These are phyloP conservation scores for Vicia villosa DNA, from an alignment of 306 rosid genomes.

Conservation along the genomic window DNA sequence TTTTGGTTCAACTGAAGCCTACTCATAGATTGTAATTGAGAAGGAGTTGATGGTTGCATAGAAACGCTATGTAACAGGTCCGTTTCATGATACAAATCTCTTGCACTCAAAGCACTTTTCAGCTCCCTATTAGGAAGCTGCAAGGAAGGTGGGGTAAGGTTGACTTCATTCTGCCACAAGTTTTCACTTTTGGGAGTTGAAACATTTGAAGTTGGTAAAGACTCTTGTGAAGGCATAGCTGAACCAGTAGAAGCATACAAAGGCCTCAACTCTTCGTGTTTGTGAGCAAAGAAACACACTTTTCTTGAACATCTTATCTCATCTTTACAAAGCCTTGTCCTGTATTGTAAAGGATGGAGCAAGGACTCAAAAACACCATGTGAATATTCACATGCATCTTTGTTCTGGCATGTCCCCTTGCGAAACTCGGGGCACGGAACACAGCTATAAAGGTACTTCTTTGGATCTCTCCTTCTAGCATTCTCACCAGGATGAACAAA, in stretches of 20 bases:
- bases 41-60: not conserved
- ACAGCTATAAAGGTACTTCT: not conserved
- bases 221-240: not conserved
- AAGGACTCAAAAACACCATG: slow-evolving; percentile 11
- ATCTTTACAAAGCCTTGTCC: slow-evolving; percentile 1
- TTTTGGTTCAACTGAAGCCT: not conserved
- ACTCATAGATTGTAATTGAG: not conserved
- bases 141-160: slow-evolving; percentile 45
- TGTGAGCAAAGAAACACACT: slow-evolving; percentile 10
- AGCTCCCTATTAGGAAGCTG: not conserved
- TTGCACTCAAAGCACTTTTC: not conserved
- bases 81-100: not conserved
- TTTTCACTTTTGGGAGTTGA: slow-evolving; percentile 81
- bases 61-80: not conserved
- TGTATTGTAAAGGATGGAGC: slow-evolving; percentile 8
- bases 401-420: not conserved
- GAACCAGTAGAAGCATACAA: slow-evolving; percentile 11
- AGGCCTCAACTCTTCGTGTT: not conserved
- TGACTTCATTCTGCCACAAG: slow-evolving; percentile 81
- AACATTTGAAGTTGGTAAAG: slow-evolving; percentile 44
- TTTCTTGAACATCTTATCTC: not conserved
- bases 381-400: slow-evolving; percentile 3
- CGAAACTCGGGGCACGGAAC: slow-evolving; percentile 10
- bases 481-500: slow-evolving; percentile 23
- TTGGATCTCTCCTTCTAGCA: slow-evolving; percentile 1